These are phyloP conservation scores for Arabidopsis thaliana DNA, from an alignment of 345 rosid species.

Conservation along the genomic window DNA sequence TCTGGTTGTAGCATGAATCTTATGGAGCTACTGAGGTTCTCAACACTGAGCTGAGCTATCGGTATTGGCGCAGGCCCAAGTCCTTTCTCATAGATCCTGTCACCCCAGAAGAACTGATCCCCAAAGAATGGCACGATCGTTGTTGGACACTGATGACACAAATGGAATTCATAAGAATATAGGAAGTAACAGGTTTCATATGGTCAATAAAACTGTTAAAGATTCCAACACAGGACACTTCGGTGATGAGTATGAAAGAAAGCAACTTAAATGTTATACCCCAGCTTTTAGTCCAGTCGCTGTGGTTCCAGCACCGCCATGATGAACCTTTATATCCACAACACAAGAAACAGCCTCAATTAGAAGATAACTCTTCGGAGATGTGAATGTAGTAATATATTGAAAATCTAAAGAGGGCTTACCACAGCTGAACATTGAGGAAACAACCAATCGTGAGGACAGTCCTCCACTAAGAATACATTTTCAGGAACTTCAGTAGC, in stretches of 20 bases:
- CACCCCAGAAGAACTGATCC: constrained; percentile 99
- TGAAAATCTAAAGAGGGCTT: constrained; percentile 33
- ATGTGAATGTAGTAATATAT: not conserved
- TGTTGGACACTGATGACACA: constrained; percentile 80
- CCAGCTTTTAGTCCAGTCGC: constrained; percentile 96
- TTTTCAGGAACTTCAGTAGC: constrained; percentile 64
- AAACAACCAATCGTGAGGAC: constrained; percentile 99
- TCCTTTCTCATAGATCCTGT: constrained; percentile 67
- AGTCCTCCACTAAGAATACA: constrained; percentile 82
- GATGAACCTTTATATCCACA: constrained; percentile 75
- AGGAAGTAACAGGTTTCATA: not conserved
- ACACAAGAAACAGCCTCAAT: constrained; percentile 17
- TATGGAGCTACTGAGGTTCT: constrained; percentile 79
- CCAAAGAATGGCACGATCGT: constrained; percentile 97
- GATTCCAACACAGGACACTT: not conserved
- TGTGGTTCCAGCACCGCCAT: constrained; percentile 99
- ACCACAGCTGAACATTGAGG: constrained; percentile 98
- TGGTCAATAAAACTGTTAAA: constrained; percentile 16
- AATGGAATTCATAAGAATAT: not conserved
- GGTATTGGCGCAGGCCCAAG: constrained; percentile 92
- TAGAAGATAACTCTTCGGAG: constrained; percentile 5
- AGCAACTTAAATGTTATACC: constrained; percentile 51
- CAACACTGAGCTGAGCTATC: constrained; percentile 71
- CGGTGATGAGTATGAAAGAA: constrained; percentile 9
- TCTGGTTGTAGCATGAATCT: constrained; percentile 90